Evolutionary conservation across 1,139 yeast genomes (phyloP), one percentile per base, ranked within the genome.

Genomic region (Arxiozyma bovina): DNA sequence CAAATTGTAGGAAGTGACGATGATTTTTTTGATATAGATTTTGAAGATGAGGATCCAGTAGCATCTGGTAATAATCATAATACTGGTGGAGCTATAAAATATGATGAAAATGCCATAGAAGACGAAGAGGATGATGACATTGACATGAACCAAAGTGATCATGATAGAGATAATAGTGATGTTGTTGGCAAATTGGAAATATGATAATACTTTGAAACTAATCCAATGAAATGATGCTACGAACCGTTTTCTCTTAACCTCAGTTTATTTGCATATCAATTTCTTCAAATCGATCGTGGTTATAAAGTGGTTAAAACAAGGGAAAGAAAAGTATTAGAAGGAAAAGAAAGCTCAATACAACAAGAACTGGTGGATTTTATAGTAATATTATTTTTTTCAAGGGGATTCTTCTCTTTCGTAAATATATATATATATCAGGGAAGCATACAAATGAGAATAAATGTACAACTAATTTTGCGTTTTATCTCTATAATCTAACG

Each of bases 21-120:
- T 62, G 98, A 91, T 70, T 91, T 91, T 72, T 91, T 91, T 65
- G 96, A 89, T 70, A 89, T 91, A 42, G 98, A 91, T 70, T 91
- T 91, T 67, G 98, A 91, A 71, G 98, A 91, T 68, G 96, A 90
- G 22, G 96, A 87, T 53, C 93, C 54, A 25, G 48, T 50, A 22
- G 22, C 47, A 21, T 42, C 20, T 15, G 34, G 51, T 30, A 34
- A 46, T 34, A 42, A 27, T 38, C 20, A 41, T 30, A 34, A 17
- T 21, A 38, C 48, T 34, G 18, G 17, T 15, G 38, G 43, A 1
- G n/a, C 27, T 11, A 46, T 45, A 22, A 20, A 48, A n/a, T 50
- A 49, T 21, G 51, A 62, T 50, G 70, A 66, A 54, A 63, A 61
- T 50, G 72, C 72, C 8, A 67, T 68, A 48, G 69, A 55, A 18